Percentiles rank a stretch among this genome's conserved stretches.
Conservation (phyloP, 164 flowering plant species). For the Litsea cubeba region DNA sequence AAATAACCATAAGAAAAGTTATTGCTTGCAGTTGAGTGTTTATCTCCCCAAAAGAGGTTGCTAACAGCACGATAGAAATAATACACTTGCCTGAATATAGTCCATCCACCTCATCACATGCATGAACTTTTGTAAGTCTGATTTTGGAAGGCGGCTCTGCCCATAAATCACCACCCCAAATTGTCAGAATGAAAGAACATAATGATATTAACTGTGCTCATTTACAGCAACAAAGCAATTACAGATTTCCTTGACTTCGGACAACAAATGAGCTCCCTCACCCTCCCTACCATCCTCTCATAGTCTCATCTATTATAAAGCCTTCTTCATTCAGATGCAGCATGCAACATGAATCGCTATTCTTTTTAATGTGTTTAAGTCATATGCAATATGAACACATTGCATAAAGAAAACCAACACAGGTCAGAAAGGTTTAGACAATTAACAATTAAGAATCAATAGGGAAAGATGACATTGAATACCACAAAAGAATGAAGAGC, state of each 20-base stretch:
- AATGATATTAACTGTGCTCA: background rate
- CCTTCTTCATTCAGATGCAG: background rate
- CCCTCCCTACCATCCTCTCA: no score
- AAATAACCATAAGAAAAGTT: no score
- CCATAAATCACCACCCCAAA: conserved; percentile 7
- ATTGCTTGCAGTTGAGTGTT: no score
- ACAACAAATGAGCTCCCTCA: no score
- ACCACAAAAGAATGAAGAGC: conserved; percentile 66
- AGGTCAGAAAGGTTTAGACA: background rate
- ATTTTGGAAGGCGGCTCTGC: conserved; percentile 52
- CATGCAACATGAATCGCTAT: background rate
- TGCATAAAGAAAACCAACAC: background rate
- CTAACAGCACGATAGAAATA: no score
- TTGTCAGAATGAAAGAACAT: conserved; percentile 1
- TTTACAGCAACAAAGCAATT: background rate
- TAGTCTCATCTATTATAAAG: no score
- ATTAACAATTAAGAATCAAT: background rate
- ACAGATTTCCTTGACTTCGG: no score
- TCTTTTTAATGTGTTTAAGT: no score
- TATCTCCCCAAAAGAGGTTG: no score
- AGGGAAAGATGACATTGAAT: conserved; percentile 14
- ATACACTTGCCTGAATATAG: conserved; percentile 67
- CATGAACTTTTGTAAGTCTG: conserved; percentile 47
- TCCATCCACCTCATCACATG: conserved; percentile 88
- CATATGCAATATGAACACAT: no score